Conservation (phyloP, 2,329 filamentous ascomycete species). For the Penicillium sp. region DNA sequence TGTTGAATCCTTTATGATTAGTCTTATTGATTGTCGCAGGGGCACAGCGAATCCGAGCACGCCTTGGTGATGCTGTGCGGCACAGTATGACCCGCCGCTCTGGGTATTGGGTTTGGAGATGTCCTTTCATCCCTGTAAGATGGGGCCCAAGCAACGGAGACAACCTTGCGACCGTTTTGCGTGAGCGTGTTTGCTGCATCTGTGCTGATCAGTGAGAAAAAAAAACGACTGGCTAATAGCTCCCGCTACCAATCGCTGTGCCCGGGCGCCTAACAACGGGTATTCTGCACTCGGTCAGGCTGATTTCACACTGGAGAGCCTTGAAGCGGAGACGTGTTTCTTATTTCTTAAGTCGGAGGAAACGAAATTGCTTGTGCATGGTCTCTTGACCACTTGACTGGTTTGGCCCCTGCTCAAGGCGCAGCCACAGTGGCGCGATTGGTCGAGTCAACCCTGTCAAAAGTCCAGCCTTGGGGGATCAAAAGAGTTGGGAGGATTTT, state of each 20-base stretch:
- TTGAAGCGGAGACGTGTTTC: neutral
- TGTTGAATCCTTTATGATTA: conserved; percentile 1
- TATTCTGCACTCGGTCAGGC: conserved; percentile 10
- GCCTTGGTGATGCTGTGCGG: conserved; percentile 12
- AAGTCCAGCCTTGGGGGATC: conserved; percentile 5
- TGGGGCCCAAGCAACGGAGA: conserved; percentile 10
- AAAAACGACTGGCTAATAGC: neutral
- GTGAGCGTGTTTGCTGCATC: conserved; percentile 6
- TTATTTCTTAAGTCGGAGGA: neutral
- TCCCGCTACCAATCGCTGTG: conserved; percentile 1
- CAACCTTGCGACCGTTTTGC: neutral
- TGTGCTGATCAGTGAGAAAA: conserved; percentile 7
- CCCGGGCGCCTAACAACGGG: conserved; percentile 19
- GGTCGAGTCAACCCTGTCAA: neutral
- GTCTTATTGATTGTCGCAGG: conserved; percentile 9
- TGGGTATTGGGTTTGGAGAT: conserved; percentile 17
- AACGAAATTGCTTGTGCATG: conserved; percentile 16
- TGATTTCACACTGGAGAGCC: conserved; percentile 1
- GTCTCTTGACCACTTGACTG: conserved; percentile 14
- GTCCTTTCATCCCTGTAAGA: conserved; percentile 7
- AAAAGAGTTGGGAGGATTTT: conserved; percentile 5
- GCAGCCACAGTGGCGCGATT: conserved; percentile 16
- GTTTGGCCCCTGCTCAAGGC: conserved; percentile 12
- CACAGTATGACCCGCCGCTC: conserved; percentile 14
- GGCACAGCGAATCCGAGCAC: conserved; percentile 13